phyloP scores from a whole-genome alignment of 768 basidiomycete genomes.

The Rhizopogon vinicolor region DNA sequence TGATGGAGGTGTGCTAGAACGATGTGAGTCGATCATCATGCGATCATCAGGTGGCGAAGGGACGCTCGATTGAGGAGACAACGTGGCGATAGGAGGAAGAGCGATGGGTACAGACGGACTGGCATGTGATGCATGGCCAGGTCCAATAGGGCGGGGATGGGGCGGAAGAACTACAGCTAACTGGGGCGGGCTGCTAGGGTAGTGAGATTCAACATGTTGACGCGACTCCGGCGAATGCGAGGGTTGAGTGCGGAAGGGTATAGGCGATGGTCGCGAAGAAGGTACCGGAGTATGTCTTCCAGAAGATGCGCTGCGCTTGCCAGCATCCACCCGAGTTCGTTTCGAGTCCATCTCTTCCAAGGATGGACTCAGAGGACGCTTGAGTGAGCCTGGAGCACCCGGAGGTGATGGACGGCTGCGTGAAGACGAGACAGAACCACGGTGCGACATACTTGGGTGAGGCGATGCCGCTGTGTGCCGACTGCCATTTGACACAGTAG shows the following conservation, averaged over 20 bases:
- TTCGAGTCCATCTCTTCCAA: slow-evolving; percentile 59
- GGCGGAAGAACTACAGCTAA: slow-evolving; percentile 63
- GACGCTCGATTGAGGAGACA: slow-evolving; percentile 57
- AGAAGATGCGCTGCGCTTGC: slow-evolving; percentile 45
- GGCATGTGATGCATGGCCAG: slow-evolving; percentile 39
- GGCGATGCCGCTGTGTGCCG: slow-evolving; percentile 45
- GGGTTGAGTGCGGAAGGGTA: slow-evolving; percentile 70
- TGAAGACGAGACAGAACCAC: slow-evolving; percentile 57
- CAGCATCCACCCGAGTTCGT: slow-evolving; percentile 55
- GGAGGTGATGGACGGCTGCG: slow-evolving; percentile 64
- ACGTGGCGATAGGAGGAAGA: slow-evolving; percentile 66
- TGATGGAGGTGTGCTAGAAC: slow-evolving; percentile 45
- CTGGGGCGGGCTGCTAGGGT: slow-evolving; percentile 46
- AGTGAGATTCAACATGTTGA: slow-evolving; percentile 31
- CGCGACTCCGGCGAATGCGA: slow-evolving; percentile 69
- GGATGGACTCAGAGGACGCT: slow-evolving; percentile 66
- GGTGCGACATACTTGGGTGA: slow-evolving; percentile 46
- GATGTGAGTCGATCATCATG: slow-evolving; percentile 31
- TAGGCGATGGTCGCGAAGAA: slow-evolving; percentile 64
- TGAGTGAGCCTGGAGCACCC: slow-evolving; percentile 40
- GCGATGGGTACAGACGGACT: slow-evolving; percentile 39
- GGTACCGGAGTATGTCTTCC: slow-evolving; percentile 53
- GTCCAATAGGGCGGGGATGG: slow-evolving; percentile 69
- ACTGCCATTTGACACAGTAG: slow-evolving; percentile 55
- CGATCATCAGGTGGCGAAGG: slow-evolving; percentile 46